Evolutionary conservation across 2,329 filamentous ascomycete genomes (phyloP), one percentile per base, ranked within the genome.

Genomic region (Venturia nashicola): DNA sequence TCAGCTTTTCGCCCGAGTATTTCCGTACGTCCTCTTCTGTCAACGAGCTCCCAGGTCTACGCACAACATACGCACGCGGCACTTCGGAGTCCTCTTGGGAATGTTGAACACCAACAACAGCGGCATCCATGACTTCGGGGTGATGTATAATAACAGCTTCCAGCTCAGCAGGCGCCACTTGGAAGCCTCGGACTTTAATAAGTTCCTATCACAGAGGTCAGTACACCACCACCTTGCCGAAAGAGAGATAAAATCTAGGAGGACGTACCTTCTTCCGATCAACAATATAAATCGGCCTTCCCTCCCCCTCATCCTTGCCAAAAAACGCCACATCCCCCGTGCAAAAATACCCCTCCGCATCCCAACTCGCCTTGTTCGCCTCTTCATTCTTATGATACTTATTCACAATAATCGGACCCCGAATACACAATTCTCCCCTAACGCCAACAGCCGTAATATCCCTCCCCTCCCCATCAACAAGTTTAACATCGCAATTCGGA

Each of bases 1-100:
- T 85, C 72, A 90, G 87, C 73, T 84, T 85, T 59, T 83, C 79
- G 70, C 83, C 79, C 4, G 90, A 85, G 71, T 85, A 84, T 67
- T 81, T 79, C 55, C 71, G 70, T 1, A 78, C 78, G 8, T 75
- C 66, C 63, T 67, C 68, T 42, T 72, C 69, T 39, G 68, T 62
- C 46, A 69, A 23, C 16, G 27, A 63, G 23, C 59, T 65, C 18
- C 44, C 61, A 32, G 48, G 36, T 39, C 43, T 6, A 5, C 27
- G 34, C 8, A 59, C 62, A 2, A 75, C 68, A 59, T 72, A 74
- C 1, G 69, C 73, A 32, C 71, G 68, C 3, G 71, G 70, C 9
- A 74, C 66, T 65, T 74, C 73, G 9, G 68, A 69, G 5, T 65
- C 68, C 65, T 71, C 43, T 61, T 66, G 59, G 12, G 68, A 64